Evolutionary conservation across 306 rosid species (phyloP).

Genomic region (Leucaena leucocephala): DNA sequence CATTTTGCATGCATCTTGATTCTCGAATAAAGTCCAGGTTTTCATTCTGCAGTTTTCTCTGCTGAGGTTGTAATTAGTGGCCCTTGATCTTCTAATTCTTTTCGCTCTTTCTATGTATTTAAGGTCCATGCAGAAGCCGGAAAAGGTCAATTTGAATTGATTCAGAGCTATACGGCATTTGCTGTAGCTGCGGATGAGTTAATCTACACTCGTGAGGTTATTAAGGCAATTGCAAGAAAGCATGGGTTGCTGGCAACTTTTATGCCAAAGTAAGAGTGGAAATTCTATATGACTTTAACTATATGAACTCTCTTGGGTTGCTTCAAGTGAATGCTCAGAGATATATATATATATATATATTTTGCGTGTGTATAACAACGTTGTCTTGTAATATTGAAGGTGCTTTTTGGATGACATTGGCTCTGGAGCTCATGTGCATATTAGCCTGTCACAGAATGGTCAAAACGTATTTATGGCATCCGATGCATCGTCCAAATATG

Average conservation of each 20-base stretch:
- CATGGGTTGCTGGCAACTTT: slow-evolving; percentile 84
- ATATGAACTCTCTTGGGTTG: slow-evolving; percentile 7
- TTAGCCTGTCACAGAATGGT: slow-evolving; percentile 81
- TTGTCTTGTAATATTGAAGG: slow-evolving; percentile 54
- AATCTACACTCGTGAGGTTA: slow-evolving; percentile 71
- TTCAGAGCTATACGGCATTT: slow-evolving; percentile 59
- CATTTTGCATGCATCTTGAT: background rate
- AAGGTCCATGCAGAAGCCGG: slow-evolving; percentile 89
- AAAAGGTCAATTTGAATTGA: slow-evolving; percentile 87
- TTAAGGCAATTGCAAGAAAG: slow-evolving; percentile 79
- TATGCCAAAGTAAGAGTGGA: slow-evolving; percentile 78
- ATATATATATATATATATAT: background rate
- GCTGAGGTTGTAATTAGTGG: background rate
- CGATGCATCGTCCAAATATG: slow-evolving; percentile 60
- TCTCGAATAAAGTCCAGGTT: background rate
- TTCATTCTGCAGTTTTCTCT: slow-evolving; percentile 1
- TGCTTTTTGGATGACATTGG: slow-evolving; percentile 75
- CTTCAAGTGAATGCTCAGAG: slow-evolving; percentile 3
- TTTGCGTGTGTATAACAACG: slow-evolving; percentile 23
- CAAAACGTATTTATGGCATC: slow-evolving; percentile 78
- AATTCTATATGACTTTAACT: slow-evolving; percentile 18
- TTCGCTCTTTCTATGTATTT: slow-evolving; percentile 19
- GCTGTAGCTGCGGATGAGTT: slow-evolving; percentile 75
- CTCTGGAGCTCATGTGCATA: slow-evolving; percentile 90
- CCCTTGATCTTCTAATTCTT: slow-evolving; percentile 14